Evolutionary conservation across 1,284 basidiomycete genomes (phyloP).

Genomic region (Naganishia liquefaciens): DNA sequence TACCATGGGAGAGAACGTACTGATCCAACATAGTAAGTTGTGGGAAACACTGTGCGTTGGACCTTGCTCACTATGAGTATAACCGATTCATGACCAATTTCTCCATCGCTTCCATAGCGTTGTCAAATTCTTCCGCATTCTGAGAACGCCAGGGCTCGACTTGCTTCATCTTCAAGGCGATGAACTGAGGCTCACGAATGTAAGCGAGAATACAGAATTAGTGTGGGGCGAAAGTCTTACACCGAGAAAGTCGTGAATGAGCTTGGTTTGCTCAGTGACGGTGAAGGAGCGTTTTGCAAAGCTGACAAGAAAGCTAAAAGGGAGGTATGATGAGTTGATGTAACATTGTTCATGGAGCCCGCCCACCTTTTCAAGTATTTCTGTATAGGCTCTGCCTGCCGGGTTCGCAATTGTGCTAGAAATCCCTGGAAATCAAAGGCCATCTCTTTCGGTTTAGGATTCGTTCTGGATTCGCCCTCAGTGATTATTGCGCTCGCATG

Average conservation of each 20-base stretch:
- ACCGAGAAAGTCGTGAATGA: conserved; percentile 86
- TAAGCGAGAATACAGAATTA: background rate
- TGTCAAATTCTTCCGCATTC: conserved; percentile 83
- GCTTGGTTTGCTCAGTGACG: conserved; percentile 85
- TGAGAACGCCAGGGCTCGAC: conserved; percentile 76
- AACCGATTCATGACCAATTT: conserved; percentile 98
- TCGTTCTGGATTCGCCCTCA: conserved; percentile 9
- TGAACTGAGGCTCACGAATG: conserved; percentile 65
- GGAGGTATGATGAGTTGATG: background rate
- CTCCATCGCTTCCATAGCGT: conserved; percentile 98
- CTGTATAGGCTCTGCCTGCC: conserved; percentile 80
- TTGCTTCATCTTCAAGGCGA: conserved; percentile 78
- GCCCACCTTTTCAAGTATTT: conserved; percentile 83
- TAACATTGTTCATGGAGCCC: background rate
- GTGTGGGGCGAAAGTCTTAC: conserved; percentile 57
- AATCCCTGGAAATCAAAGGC: conserved; percentile 60
- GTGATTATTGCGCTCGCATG: conserved; percentile 3
- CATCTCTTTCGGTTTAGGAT: conserved; percentile 36
- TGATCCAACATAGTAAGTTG: conserved; percentile 45
- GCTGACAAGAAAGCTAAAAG: conserved; percentile 77
- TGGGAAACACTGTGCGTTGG: background rate
- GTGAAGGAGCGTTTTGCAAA: conserved; percentile 86
- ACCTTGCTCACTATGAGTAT: conserved; percentile 75
- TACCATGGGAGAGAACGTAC: conserved; percentile 86
- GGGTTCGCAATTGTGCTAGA: conserved; percentile 83